phyloP scores from a whole-genome alignment of 2,329 filamentous ascomycete genomes.

The Blumeriella jaapii region DNA sequence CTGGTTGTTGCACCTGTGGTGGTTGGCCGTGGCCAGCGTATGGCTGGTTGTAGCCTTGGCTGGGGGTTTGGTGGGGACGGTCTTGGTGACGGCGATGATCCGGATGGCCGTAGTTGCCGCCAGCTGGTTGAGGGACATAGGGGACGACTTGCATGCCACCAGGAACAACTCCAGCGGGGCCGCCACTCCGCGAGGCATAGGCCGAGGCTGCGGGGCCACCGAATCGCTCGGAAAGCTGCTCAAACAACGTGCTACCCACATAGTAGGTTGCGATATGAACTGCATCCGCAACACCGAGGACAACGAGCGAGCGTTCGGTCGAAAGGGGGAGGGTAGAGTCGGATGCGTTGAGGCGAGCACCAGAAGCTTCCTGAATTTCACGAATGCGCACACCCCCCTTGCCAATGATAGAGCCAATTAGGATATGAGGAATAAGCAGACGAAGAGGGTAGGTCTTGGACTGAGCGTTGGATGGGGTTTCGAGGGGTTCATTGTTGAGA shows the following conservation, averaged over 20 bases:
- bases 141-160: slow-evolving; percentile 99
- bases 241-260: slow-evolving; percentile 91
- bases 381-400: slow-evolving; percentile 93
- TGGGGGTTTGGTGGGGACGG: slow-evolving; percentile 65
- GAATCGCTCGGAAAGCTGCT: slow-evolving; percentile 94
- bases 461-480: slow-evolving; percentile 76
- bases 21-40: slow-evolving; percentile 39
- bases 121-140: slow-evolving; percentile 85
- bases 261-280: slow-evolving; percentile 99
- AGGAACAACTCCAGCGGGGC: slow-evolving; percentile 83
- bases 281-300: slow-evolving; percentile 94
- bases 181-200: slow-evolving; percentile 89
- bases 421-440: slow-evolving; percentile 87
- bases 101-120: slow-evolving; percentile 83
- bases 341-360: slow-evolving; percentile 90
- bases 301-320: slow-evolving; percentile 92
- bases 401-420: slow-evolving; percentile 97
- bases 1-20: slow-evolving; percentile 42
- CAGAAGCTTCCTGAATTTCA: slow-evolving; percentile 96
- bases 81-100: slow-evolving; percentile 75
- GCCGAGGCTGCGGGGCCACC: slow-evolving; percentile 94
- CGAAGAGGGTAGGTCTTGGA: slow-evolving; percentile 97
- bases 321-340: slow-evolving; percentile 90
- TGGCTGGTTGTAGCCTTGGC: slow-evolving; percentile 57
- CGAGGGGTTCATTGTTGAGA: slow-evolving; percentile 89